phyloP scores from a whole-genome alignment of 805 yeast genomes.

The Candida khao-thaluensis region DNA sequence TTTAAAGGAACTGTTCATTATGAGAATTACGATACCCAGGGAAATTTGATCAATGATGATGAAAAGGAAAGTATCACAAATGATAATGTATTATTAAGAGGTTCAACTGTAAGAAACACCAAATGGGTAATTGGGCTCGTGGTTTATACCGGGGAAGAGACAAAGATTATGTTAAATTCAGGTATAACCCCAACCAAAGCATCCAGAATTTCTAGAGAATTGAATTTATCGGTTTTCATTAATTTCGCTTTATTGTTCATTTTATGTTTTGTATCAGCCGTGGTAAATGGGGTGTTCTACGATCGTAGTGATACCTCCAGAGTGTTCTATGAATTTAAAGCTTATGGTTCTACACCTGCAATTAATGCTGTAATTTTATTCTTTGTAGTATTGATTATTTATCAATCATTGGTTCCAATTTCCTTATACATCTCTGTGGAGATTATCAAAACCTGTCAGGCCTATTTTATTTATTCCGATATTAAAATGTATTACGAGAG shows the following conservation, averaged over 20 bases:
- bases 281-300: slow-evolving; percentile 67
- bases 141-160: slow-evolving; percentile 72
- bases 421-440: slow-evolving; percentile 78
- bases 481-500: slow-evolving; percentile 64
- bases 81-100: slow-evolving; percentile 67
- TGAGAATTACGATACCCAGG: slow-evolving; percentile 36
- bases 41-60: slow-evolving; percentile 30
- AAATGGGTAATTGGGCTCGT: slow-evolving; percentile 75
- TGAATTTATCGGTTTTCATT: slow-evolving; percentile 63
- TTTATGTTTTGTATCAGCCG: slow-evolving; percentile 66
- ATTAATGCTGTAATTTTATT: slow-evolving; percentile 66
- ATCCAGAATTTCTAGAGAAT: slow-evolving; percentile 61
- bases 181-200: slow-evolving; percentile 77
- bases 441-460: slow-evolving; percentile 74
- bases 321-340: slow-evolving; percentile 57
- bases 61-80: slow-evolving; percentile 58
- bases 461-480: slow-evolving; percentile 72
- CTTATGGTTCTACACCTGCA: slow-evolving; percentile 59
- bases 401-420: slow-evolving; percentile 77
- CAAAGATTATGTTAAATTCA: slow-evolving; percentile 75
- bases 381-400: slow-evolving; percentile 69
- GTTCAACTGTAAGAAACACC: slow-evolving; percentile 70
- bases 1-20: slow-evolving; percentile 68
- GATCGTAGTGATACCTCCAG: slow-evolving; percentile 44
- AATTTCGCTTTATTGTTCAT: slow-evolving; percentile 62